phyloP scores from a whole-genome alignment of 2,329 filamentous ascomycete species.

The Botrytis medusae region DNA sequence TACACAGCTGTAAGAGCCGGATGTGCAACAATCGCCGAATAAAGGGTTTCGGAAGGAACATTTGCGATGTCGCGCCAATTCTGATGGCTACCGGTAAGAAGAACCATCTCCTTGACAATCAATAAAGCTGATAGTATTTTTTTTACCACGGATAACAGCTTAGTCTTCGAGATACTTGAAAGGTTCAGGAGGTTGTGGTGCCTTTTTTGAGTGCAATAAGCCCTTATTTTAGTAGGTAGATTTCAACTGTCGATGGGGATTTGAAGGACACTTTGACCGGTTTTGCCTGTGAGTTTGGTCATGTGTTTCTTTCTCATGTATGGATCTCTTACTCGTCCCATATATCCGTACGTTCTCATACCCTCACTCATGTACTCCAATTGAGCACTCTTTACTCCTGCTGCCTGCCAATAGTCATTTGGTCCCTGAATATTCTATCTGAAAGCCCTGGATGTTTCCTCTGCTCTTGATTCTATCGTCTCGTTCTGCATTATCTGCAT shows the following conservation, averaged over 20 bases:
- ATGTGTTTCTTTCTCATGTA: not conserved
- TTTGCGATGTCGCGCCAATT: no score
- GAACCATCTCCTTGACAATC: no score
- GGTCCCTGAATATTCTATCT: no score
- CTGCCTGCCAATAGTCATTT: no score
- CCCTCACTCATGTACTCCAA: not conserved
- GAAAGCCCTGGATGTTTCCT: no score
- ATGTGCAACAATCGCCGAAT: no score
- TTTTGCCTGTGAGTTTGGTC: not conserved
- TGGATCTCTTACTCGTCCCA: not conserved
- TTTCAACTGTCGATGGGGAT: not conserved
- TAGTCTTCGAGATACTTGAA: not conserved
- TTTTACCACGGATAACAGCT: not conserved
- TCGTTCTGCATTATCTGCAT: not conserved
- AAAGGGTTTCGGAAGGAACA: no score
- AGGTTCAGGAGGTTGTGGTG: not conserved
- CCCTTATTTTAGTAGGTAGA: not conserved
- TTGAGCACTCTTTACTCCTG: not conserved
- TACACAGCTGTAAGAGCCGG: no score
- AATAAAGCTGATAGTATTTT: no score
- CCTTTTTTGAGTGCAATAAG: not conserved
- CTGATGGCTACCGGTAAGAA: no score
- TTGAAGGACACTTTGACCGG: not conserved
- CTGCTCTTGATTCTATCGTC: no score
- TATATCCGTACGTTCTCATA: not conserved